phyloP scores from a whole-genome alignment of 31 red algal genomes.

The Asparagopsis taxiformis region DNA sequence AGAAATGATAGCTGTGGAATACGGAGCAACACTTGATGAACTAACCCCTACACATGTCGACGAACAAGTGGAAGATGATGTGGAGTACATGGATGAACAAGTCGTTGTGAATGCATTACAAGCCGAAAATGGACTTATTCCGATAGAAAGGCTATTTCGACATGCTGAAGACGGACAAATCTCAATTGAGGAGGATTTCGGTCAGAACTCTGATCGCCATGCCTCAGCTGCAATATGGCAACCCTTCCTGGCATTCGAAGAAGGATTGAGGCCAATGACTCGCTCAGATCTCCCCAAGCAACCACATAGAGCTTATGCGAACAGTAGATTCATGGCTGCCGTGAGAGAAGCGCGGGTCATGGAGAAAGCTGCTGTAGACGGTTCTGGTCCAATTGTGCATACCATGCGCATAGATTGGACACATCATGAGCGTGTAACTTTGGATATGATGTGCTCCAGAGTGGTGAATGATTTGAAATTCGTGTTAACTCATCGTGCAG shows the following conservation, averaged over 20 bases:
- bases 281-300: neutral
- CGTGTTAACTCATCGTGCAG: constrained; percentile 75
- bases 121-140: neutral
- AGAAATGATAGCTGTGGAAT: neutral
- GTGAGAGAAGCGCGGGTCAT: constrained; percentile 1
- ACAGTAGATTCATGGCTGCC: neutral
- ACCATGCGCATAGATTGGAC: constrained; percentile 49
- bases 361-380: constrained; percentile 5
- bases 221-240: neutral
- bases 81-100: neutral
- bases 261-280: neutral
- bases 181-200: neutral
- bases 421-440: neutral
- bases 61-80: neutral
- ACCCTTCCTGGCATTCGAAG: neutral
- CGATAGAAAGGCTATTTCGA: neutral
- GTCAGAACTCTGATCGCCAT: neutral
- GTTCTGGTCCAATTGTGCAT: constrained; percentile 30
- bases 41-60: neutral
- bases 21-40: neutral
- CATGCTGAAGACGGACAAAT: neutral
- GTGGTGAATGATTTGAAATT: constrained; percentile 81
- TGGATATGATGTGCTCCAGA: constrained; percentile 31
- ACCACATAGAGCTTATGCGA: neutral
- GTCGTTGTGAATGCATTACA: neutral